A percentile compares a stretch with the other conserved stretches of the same genome.
Evolutionary conservation across 83 land plant species (phyloP).

Genomic region (Larix sibirica): DNA sequence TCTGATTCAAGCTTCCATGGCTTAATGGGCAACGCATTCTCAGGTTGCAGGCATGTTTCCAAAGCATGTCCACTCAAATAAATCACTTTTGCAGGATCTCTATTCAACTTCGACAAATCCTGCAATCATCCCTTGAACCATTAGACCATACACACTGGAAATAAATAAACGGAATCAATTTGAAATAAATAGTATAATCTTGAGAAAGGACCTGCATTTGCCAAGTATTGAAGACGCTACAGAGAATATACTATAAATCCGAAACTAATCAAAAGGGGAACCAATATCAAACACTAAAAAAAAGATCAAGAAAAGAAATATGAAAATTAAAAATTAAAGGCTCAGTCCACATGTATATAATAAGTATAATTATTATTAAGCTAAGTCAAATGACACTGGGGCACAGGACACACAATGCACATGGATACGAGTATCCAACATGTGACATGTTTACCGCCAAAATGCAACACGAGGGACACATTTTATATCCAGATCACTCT

Average conservation of each 20-base stretch:
- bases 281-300: background rate
- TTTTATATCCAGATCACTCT: too few relatives aligned
- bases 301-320: background rate
- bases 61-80: constrained; percentile 87
- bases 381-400: too few relatives aligned
- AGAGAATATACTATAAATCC: background rate
- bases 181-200: background rate
- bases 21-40: constrained; percentile 76
- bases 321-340: too few relatives aligned
- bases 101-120: constrained; percentile 94
- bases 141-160: background rate
- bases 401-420: too few relatives aligned
- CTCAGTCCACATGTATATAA: too few relatives aligned
- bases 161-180: background rate
- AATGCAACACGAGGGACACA: too few relatives aligned
- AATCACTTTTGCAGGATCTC: constrained; percentile 80
- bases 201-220: background rate
- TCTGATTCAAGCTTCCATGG: constrained; percentile 87
- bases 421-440: too few relatives aligned
- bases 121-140: constrained; percentile 20
- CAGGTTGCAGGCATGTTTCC: constrained; percentile 80
- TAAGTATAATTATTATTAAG: too few relatives aligned
- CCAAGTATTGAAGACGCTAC: too few relatives aligned
- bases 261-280: background rate
- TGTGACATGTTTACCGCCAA: too few relatives aligned